Evolutionary conservation across 768 basidiomycete genomes (phyloP).

Genomic region (Cytidiella melzeri): DNA sequence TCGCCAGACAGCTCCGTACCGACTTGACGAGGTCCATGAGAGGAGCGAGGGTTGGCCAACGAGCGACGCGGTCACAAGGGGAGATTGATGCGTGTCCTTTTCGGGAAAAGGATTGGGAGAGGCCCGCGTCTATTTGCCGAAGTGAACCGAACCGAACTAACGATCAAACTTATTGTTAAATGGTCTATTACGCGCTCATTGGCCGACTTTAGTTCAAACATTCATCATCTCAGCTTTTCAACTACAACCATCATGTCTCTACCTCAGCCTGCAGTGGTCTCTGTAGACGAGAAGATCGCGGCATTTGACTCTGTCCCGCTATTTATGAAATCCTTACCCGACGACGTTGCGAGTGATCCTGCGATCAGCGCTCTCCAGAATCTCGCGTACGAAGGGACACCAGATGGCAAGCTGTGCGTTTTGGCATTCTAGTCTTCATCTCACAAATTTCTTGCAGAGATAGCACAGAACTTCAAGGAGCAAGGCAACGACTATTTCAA

Average conservation of each 20-base stretch:
- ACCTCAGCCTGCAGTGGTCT: conserved; percentile 16
- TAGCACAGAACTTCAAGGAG: conserved; percentile 89
- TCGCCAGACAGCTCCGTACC: conserved; percentile 42
- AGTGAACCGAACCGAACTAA: not conserved
- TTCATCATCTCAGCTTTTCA: not conserved
- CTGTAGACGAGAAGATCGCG: conserved; percentile 32
- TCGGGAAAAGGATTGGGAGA: not conserved
- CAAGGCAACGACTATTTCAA: conserved; percentile 95
- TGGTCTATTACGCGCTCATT: too few species aligned
- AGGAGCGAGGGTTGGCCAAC: not conserved
- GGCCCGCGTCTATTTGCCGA: not conserved
- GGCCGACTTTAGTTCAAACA: too few species aligned
- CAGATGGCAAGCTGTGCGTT: conserved; percentile 93
- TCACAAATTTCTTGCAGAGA: conserved; percentile 42
- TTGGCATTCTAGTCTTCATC: not conserved
- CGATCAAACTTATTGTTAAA: too few species aligned
- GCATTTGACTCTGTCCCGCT: conserved; percentile 68
- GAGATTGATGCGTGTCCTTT: not conserved
- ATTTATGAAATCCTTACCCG: conserved; percentile 90
- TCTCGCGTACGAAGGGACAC: conserved; percentile 83
- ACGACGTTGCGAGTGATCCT: conserved; percentile 50
- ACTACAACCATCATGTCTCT: conserved; percentile 4
- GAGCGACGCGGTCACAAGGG: conserved; percentile 1
- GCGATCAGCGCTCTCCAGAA: conserved; percentile 80
- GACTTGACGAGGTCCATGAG: conserved; percentile 56